Evolutionary conservation across 306 rosid species (phyloP).

Genomic region (Pyrus betulifolia): DNA sequence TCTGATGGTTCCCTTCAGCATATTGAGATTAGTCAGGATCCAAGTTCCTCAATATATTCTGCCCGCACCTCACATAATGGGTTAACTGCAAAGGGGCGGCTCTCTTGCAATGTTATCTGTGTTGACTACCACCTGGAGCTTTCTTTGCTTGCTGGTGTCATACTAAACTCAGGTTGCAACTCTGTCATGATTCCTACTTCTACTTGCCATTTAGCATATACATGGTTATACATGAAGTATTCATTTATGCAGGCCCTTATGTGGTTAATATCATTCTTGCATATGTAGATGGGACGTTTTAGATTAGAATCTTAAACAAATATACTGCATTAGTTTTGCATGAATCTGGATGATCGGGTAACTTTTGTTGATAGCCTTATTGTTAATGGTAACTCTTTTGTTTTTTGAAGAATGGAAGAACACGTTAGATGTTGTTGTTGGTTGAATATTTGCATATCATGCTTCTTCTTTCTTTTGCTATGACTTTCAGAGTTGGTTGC

Average conservation of each 20-base stretch:
- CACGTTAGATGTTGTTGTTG: background rate
- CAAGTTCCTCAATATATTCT: conserved; percentile 43
- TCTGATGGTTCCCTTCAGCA: conserved; percentile 74
- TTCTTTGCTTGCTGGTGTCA: conserved; percentile 52
- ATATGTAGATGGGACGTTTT: background rate
- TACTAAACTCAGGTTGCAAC: conserved; percentile 34
- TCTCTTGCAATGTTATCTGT: conserved; percentile 44
- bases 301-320: background rate
- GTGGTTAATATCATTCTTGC: conserved; percentile 6
- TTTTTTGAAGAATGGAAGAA: background rate
- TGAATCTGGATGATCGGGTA: conserved; percentile 8
- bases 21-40: conserved; percentile 63
- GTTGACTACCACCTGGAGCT: conserved; percentile 52
- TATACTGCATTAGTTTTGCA: background rate
- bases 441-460: background rate
- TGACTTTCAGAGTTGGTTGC: background rate
- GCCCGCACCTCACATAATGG: conserved; percentile 30
- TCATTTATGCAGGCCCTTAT: background rate
- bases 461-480: background rate
- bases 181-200: conserved; percentile 34
- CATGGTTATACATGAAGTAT: conserved; percentile 3
- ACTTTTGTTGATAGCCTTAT: conserved; percentile 4
- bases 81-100: conserved; percentile 26
- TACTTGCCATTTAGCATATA: conserved; percentile 10
- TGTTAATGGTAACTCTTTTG: background rate